Base-by-base conservation (phyloP, 768 basidiomycete genomes). In the Russula ochroleuca region DNA sequence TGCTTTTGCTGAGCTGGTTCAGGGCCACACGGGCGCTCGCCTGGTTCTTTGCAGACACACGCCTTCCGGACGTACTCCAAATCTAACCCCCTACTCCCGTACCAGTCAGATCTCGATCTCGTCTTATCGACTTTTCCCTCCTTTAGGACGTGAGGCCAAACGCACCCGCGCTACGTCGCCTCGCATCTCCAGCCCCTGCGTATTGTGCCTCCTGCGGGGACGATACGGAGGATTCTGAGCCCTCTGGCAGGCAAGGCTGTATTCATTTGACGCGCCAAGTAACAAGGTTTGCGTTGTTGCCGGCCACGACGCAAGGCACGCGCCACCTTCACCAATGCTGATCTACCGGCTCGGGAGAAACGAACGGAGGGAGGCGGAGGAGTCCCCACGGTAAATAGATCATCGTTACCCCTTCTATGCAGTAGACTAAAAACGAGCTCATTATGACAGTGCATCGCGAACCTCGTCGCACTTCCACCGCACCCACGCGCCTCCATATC, bases 21-120 rank as follows among this genome's bases (percentile, higher is more conserved):
- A 94, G 74, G 92, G 95, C 0, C 84, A 87, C 61, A 98, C 96
- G 94, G 94, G 91, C 87, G 0, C 74, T 98, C 2, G 92, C 83
- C 0, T 98, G 96, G 96, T 94, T 90, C 0, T 85, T 87, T 59
- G 77, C 75, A 2, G 79, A 81, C 33, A 72, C 72, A 15, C 84
- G 85, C 8, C 75, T 97, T 35, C 86, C 92, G 1, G 93, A 97
- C 66, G 96, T 94, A 72, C 57, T 78, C 13, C 52, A 23, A 2
- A 13, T 43, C 21, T 5, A 5, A 19, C 2, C 14, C 51, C n/a
- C 41, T 3, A 15, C 25, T 28, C n/a, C 40, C 51, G 38, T 47
- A 37, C 21, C 35, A 51, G 17, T 21, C 66, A 25, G 37, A 31
- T 35, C 49, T 38, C 45, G 3, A 10, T 62, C 41, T 60, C 79